Evolutionary conservation across 228 moss, liverwort and hornwort genomes (phyloP).

Genomic region (Sphagnum magellanicum): DNA sequence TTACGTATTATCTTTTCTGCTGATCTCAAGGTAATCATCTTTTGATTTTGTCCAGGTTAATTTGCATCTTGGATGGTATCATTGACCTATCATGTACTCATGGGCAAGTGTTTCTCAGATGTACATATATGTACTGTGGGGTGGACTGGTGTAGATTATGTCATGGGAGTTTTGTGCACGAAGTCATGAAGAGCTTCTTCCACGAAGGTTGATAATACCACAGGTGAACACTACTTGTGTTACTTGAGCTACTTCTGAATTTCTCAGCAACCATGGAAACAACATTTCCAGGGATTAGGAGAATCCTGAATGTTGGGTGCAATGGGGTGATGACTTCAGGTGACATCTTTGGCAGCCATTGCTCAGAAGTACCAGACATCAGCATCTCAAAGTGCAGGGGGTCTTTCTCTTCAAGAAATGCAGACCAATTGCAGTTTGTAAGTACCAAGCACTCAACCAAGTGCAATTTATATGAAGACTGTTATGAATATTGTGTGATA

Average conservation of each 20-base stretch:
- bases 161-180: slow-evolving; percentile 99
- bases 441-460: slow-evolving; percentile 8
- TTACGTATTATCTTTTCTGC: slow-evolving; percentile 85
- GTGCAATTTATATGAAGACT: neutral
- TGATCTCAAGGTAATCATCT: slow-evolving; percentile 70
- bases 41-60: neutral
- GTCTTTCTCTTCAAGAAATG: slow-evolving; percentile 81
- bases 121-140: neutral
- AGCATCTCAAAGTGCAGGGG: slow-evolving; percentile 57
- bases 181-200: slow-evolving; percentile 93
- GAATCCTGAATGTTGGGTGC: slow-evolving; percentile 4
- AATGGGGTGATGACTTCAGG: slow-evolving; percentile 30
- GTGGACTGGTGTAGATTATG: slow-evolving; percentile 39
- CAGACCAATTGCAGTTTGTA: slow-evolving; percentile 92
- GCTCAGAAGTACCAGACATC: slow-evolving; percentile 93
- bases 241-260: neutral
- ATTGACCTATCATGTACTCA: neutral
- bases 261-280: too few species aligned
- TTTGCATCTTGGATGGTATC: neutral
- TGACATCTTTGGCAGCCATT: slow-evolving; percentile 75
- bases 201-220: slow-evolving; percentile 83
- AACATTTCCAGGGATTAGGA: too few species aligned
- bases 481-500: neutral
- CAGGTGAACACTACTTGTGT: slow-evolving; percentile 30
- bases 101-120: neutral